Conservation (phyloP, 1,139 yeast species). For the Pneumocystis jirovecii region DNA sequence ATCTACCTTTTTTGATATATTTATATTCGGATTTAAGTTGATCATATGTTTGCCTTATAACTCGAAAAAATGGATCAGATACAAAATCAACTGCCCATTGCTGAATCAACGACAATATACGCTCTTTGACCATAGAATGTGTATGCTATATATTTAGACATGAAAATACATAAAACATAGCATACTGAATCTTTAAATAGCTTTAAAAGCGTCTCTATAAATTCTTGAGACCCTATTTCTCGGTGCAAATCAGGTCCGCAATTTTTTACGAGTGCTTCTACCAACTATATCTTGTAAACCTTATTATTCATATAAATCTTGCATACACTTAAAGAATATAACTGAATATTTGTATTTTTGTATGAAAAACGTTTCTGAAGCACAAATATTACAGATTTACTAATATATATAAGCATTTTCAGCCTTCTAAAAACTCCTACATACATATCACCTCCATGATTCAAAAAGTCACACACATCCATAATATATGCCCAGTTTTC, state of each 20-base stretch:
- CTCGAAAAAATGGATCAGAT: constrained; percentile 58
- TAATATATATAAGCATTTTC: constrained; percentile 14
- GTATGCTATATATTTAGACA: constrained; percentile 22
- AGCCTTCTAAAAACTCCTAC: neutral
- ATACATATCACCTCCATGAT: constrained; percentile 21
- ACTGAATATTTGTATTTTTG: constrained; percentile 64
- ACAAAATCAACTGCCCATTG: constrained; percentile 46
- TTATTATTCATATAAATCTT: neutral
- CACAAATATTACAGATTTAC: constrained; percentile 37
- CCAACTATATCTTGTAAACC: constrained; percentile 23
- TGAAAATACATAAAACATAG: neutral
- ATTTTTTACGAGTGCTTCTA: constrained; percentile 73
- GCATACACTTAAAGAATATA: constrained; percentile 47
- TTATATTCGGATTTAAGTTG: constrained; percentile 10
- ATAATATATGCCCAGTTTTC: constrained; percentile 80
- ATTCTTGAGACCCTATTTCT: constrained; percentile 57
- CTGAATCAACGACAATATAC: constrained; percentile 50
- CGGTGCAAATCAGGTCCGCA: constrained; percentile 82
- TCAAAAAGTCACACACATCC: constrained; percentile 70
- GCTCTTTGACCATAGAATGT: constrained; percentile 53
- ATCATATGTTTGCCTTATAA: constrained; percentile 49
- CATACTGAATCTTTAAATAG: constrained; percentile 37
- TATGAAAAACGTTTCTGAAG: constrained; percentile 41
- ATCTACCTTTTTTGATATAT: neutral
- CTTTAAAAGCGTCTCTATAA: constrained; percentile 42